Base-by-base conservation (phyloP, 345 rosid genomes). In the Balakata baccata region DNA sequence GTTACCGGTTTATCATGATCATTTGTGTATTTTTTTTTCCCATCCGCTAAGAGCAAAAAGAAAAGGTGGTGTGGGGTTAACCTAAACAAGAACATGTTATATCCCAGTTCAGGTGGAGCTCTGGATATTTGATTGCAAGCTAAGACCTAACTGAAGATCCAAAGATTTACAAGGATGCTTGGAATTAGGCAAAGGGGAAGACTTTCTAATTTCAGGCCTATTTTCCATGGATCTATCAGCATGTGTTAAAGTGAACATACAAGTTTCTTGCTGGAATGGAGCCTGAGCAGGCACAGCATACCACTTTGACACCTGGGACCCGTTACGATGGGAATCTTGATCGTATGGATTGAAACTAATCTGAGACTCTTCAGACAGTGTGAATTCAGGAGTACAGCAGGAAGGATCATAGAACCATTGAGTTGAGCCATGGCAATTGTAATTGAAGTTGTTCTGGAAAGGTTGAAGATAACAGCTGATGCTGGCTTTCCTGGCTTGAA, bases 141-240 rank as follows among this genome's bases (percentile, higher is more conserved):
- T 79, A 59, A 87, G 79, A 13, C 92, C 89, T 37, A 93, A 77
- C 62, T 87, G 89, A 60, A 93, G 93, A 87, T 93, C 96, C 89
- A 88, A 75, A 56, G 90, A 68, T 69, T 87, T 84, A 74, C 83
- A 81, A 71, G 70, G 78, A 74, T 79, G 85, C 74, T 83, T 90
- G 17, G 87, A 59, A 77, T 70, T 74, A 62, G 88, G 74, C 71
- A 69, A 80, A 80, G 85, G 64, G 17, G 81, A 80, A 58, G 87
- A 79, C 77, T 81, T 78, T 58, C 78, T 49, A 75, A 80, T 78
- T 52, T 76, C 82, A 45, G 76, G 74, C 76, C 76, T 78, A n/a
- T 57, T 81, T 20, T 77, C 87, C 63, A 59, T 71, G 7, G 82
- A 80, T 61, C 77, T 75, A 38, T 79, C 77, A 39, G 78, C 60